These are phyloP conservation scores for Vitellaria paradoxa DNA, from an alignment of 179 eudicot species.

Conservation along the genomic window DNA sequence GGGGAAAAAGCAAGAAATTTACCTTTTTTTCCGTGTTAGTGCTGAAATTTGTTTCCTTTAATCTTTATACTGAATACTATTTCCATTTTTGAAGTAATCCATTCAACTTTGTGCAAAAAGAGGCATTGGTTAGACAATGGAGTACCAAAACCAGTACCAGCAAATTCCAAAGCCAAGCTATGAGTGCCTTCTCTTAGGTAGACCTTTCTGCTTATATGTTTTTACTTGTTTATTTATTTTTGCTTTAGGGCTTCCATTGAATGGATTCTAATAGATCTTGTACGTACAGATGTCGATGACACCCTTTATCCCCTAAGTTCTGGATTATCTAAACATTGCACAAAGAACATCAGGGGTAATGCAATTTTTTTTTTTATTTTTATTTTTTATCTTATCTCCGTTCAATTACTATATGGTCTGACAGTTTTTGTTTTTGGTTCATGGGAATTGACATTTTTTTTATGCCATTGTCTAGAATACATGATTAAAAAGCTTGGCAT, in stretches of 20 bases:
- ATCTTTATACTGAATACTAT: neutral
- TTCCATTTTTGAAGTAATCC: neutral
- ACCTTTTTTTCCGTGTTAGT: neutral
- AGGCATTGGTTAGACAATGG: conserved; percentile 29
- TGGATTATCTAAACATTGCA: conserved; percentile 57
- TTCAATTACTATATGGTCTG: neutral
- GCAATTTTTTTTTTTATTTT: neutral
- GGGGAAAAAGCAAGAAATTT: too few species aligned
- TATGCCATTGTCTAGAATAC: conserved; percentile 41
- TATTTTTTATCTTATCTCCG: too few species aligned
- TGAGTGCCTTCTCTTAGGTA: conserved; percentile 92
- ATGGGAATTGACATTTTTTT: neutral
- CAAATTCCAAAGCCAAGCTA: conserved; percentile 40
- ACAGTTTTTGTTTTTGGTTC: neutral
- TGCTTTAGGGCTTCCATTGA: neutral
- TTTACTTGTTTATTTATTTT: neutral
- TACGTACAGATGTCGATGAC: conserved; percentile 84
- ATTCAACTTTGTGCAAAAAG: neutral
- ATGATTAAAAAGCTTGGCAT: conserved; percentile 78
- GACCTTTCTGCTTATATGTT: neutral
- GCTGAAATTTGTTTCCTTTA: too few species aligned
- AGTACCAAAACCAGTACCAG: conserved; percentile 25
- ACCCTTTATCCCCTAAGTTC: conserved; percentile 86
- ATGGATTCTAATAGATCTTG: neutral
- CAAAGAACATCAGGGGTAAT: conserved; percentile 72